Evolutionary conservation across 192 early-diverging fungal genomes (phyloP), one percentile per base, ranked within the genome.

Genomic region (Powellomyces hirtus): DNA sequence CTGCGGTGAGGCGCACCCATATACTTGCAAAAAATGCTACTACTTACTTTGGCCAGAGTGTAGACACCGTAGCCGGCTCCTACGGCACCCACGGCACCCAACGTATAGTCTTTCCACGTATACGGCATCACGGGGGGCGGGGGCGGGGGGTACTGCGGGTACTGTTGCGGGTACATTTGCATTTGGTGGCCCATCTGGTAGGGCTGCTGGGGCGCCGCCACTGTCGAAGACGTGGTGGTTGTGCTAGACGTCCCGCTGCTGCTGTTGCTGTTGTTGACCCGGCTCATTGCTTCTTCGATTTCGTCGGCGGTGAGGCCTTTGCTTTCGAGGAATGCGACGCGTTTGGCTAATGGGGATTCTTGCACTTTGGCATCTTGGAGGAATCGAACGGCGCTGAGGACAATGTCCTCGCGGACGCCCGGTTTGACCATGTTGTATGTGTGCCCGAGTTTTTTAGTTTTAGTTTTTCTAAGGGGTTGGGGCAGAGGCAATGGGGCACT

Each of bases 91-190:
- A 94, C 87, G 16, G 91, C 85, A 5, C 89, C 94, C 46, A 99
- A 89, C 74, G 94, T 89, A 67, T 92, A 88, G 75, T 99, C 97
- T 64, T 94, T 89, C 97, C 97, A 99, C 68, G 91, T 91, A 51
- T 89, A 83, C n/a, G 40, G 20, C 4, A 37, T 13, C 37, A 6
- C 36, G 18, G 59, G 61, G 36, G 51, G 49, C 33, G 36, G 65
- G 38, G 51, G 49, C 31, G 31, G 62, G 38, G 59, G 44, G 62
- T 69, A 42, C 70, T 13, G 18, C 49, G 30, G 72, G n/a, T 62
- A 30, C 38, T 4, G 33, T 46, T 34, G 51, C 20, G 62, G 42
- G 22, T 51, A 51, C 13, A 14, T 30, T 36, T 34, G 29, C 31
- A 27, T 31, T 42, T 14, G 16, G 22, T 57, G 30, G 29, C 22